phyloP scores from a whole-genome alignment of 2,329 filamentous ascomycete genomes.

The Nemania abortiva region DNA sequence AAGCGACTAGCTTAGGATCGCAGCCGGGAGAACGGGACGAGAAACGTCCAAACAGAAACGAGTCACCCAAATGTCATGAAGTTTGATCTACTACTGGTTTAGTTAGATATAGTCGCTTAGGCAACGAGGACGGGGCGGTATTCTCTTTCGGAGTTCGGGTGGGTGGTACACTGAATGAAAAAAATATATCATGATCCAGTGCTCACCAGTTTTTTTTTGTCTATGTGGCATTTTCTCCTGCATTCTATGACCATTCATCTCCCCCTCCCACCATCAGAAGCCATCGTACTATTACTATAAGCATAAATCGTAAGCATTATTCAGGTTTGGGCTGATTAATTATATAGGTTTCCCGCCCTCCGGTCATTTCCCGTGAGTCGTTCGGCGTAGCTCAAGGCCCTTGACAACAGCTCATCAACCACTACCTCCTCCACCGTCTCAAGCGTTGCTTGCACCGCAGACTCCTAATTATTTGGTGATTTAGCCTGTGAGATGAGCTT shows the following conservation, averaged over 20 bases:
- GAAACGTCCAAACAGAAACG: too few species aligned
- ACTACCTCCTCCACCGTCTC: constrained; percentile 18
- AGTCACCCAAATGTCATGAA: neutral
- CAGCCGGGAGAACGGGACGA: neutral
- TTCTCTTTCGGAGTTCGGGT: too few species aligned
- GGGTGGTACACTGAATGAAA: neutral
- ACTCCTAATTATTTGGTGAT: constrained; percentile 30
- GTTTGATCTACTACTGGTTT: neutral
- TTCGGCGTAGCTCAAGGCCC: neutral
- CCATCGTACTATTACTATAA: neutral
- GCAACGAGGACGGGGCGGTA: too few species aligned
- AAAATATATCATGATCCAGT: neutral
- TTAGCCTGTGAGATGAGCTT: constrained; percentile 64
- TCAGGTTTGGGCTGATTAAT: neutral
- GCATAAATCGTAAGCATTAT: constrained; percentile 2
- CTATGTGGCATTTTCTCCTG: neutral
- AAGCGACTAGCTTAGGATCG: too few species aligned
- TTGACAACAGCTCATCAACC: constrained; percentile 10
- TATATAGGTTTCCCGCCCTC: neutral
- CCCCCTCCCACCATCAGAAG: neutral
- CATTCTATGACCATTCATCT: neutral
- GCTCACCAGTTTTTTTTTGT: neutral
- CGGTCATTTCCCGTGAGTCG: neutral
- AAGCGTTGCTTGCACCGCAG: constrained; percentile 13
- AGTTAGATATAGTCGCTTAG: neutral